phyloP scores from a whole-genome alignment of 768 basidiomycete species.

The Tylopilus sp. region DNA sequence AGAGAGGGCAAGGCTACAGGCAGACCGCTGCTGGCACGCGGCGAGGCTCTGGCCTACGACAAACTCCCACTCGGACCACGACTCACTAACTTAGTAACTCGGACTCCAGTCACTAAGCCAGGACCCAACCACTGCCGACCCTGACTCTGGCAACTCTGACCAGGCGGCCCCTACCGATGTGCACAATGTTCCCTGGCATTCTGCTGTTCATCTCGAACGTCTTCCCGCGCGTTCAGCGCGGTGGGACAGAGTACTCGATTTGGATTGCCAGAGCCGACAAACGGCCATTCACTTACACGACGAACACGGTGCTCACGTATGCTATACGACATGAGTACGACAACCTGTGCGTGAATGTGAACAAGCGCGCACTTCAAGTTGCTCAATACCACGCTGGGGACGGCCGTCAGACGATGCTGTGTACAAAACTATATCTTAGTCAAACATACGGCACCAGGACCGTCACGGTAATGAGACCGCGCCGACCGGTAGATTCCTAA shows the following conservation, averaged over 20 bases:
- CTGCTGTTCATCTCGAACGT: slow-evolving; percentile 13
- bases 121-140: too few species aligned
- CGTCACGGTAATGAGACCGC: too few species aligned
- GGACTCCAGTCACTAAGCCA: too few species aligned
- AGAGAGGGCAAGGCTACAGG: too few species aligned
- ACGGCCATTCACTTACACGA: slow-evolving; percentile 9
- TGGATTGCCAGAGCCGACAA: neutral
- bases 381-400: slow-evolving; percentile 12
- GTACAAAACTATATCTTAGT: slow-evolving; percentile 18
- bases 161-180: too few species aligned
- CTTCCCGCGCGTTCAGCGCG: slow-evolving; percentile 7
- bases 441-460: slow-evolving; percentile 14
- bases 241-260: neutral
- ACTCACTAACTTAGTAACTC: slow-evolving; percentile 11
- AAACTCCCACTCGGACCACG: too few species aligned
- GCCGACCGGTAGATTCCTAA: too few species aligned
- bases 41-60: too few species aligned
- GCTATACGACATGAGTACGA: slow-evolving; percentile 4
- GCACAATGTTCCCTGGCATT: neutral
- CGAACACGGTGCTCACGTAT: slow-evolving; percentile 23
- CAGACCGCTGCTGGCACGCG: too few species aligned
- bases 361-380: slow-evolving; percentile 11
- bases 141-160: too few species aligned
- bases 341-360: neutral
- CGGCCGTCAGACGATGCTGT: neutral